A percentile compares a stretch with the other conserved stretches of the same genome.
Evolutionary conservation across 257 asterid species (phyloP).

Genomic region (Nemophila menziesii): DNA sequence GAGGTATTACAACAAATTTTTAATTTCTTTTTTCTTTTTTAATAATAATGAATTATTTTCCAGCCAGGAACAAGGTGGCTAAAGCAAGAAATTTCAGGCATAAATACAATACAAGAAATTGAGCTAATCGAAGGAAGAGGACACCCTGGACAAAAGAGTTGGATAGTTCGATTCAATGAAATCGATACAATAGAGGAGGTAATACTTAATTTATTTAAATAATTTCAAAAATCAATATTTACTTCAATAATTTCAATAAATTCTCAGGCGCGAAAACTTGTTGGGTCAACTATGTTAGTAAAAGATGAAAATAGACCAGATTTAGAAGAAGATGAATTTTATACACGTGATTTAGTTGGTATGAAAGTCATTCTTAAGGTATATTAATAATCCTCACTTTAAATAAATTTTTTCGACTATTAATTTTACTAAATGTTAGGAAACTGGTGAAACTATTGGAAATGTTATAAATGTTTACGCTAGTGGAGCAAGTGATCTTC

Average conservation of each 20-base stretch:
- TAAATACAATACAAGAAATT: constrained; percentile 57
- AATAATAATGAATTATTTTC: constrained; percentile 13
- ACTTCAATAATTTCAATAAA: no score
- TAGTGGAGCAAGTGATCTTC: constrained; percentile 92
- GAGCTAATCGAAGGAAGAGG: constrained; percentile 88
- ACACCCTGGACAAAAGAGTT: constrained; percentile 57
- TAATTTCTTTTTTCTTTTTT: background rate
- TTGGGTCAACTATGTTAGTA: constrained; percentile 79
- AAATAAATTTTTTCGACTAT: background rate
- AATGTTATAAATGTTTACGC: constrained; percentile 63
- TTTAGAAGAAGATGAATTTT: constrained; percentile 83
- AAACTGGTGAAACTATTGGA: constrained; percentile 67
- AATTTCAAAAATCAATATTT: no score
- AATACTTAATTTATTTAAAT: no score
- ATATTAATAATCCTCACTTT: constrained; percentile 13
- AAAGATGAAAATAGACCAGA: constrained; percentile 64
- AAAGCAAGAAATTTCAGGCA: constrained; percentile 65
- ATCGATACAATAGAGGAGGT: constrained; percentile 77
- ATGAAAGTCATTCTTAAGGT: constrained; percentile 81
- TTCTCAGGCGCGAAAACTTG: constrained; percentile 75
- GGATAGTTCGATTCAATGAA: constrained; percentile 62
- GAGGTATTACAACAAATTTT: constrained; percentile 34
- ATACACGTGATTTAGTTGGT: constrained; percentile 78
- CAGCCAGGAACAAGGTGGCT: constrained; percentile 97
- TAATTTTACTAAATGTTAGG: constrained; percentile 23